A percentile compares a stretch with the other conserved stretches of the same genome.
Evolutionary conservation across 345 rosid species (phyloP).

Genomic region (Hibiscus syriacus): DNA sequence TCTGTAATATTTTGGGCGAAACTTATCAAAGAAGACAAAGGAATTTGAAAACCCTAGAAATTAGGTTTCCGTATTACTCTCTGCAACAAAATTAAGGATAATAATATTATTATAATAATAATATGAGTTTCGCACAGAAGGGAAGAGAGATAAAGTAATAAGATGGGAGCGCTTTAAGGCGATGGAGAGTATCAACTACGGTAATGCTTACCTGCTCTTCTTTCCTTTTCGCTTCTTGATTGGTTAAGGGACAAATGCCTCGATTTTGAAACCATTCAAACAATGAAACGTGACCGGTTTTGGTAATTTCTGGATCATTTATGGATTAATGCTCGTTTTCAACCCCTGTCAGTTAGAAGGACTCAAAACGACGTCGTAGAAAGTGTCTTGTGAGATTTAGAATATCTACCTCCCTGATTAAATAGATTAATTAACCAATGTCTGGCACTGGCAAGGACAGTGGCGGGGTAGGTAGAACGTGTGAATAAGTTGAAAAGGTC

Average conservation of each 20-base stretch:
- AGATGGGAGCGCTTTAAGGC: constrained; percentile 10
- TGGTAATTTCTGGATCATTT: constrained; percentile 1
- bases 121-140: background rate
- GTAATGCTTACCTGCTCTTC: constrained; percentile 10
- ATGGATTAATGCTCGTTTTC: constrained; percentile 2
- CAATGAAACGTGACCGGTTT: background rate
- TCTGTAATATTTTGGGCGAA: background rate
- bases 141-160: background rate
- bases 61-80: constrained; percentile 6
- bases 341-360: background rate
- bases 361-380: background rate
- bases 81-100: background rate
- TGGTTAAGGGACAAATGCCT: background rate
- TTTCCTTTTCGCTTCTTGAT: background rate
- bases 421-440: no score
- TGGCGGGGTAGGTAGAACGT: no score
- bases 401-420: background rate
- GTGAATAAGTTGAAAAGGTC: no score
- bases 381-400: background rate
- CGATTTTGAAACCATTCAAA: background rate
- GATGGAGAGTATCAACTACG: background rate
- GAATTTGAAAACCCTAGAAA: constrained; percentile 34
- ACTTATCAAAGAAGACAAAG: background rate
- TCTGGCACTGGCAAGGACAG: no score
- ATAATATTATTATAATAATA: no score